Conservation (phyloP, 1,284 basidiomycete genomes). For the Inonotus hispidus region DNA sequence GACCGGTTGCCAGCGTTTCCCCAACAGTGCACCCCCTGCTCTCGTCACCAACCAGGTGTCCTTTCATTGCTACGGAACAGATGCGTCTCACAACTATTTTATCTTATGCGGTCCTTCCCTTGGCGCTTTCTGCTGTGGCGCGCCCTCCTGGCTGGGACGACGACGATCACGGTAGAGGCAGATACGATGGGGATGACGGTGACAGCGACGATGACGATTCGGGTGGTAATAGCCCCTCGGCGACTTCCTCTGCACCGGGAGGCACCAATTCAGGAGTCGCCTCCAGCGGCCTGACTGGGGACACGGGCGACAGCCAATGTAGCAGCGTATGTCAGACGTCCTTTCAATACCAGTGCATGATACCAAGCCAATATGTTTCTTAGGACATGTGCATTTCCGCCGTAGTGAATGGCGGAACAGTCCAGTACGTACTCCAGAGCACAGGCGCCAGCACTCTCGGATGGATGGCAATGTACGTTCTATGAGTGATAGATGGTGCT, state of each 20-base stretch:
- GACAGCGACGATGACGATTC: slow-evolving; percentile 7
- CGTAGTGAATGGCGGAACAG: slow-evolving; percentile 37
- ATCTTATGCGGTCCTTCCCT: background rate
- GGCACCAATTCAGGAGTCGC: background rate
- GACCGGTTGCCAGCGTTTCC: background rate
- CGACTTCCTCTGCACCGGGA: slow-evolving; percentile 28
- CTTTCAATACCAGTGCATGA: slow-evolving; percentile 3
- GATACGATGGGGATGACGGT: background rate
- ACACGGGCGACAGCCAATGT: slow-evolving; percentile 26
- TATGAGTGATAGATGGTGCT: background rate
- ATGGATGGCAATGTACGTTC: slow-evolving; percentile 52
- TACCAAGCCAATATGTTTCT: background rate
- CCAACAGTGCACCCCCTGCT: background rate
- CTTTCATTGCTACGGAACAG: background rate
- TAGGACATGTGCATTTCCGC: slow-evolving; percentile 42
- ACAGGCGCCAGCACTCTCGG: slow-evolving; percentile 35
- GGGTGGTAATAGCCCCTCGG: slow-evolving; percentile 4
- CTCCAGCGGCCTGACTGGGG: slow-evolving; percentile 22
- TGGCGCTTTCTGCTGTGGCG: background rate
- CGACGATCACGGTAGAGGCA: background rate
- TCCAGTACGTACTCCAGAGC: slow-evolving; percentile 39
- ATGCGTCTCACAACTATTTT: slow-evolving; percentile 12
- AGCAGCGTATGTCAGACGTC: slow-evolving; percentile 19
- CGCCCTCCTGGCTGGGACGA: background rate
- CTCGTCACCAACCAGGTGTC: background rate